phyloP scores from a whole-genome alignment of 2,329 filamentous ascomycete genomes.

The Scytalidium lignicola region DNA sequence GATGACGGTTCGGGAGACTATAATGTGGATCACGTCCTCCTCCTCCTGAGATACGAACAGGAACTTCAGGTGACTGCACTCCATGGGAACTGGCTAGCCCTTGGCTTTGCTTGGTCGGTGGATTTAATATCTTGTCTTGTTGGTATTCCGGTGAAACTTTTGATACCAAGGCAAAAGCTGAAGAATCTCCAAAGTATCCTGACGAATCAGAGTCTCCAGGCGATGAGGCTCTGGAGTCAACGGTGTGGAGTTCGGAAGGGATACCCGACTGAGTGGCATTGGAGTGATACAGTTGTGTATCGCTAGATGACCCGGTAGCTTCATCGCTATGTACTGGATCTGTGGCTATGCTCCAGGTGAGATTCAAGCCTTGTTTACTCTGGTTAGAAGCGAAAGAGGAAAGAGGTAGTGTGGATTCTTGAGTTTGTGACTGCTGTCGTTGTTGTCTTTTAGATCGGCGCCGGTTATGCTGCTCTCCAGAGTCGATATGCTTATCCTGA shows the following conservation, averaged over 20 bases:
- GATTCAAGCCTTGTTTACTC: no score
- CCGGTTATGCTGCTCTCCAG: no score
- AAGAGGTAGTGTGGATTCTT: no score
- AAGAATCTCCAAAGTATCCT: not conserved
- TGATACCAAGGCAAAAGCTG: not conserved
- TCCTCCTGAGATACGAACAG: not conserved
- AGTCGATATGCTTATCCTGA: no score
- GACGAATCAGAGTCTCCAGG: not conserved
- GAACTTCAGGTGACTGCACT: not conserved
- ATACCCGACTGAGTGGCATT: not conserved
- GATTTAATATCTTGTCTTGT: not conserved
- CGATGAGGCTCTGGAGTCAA: not conserved
- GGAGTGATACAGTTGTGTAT: not conserved
- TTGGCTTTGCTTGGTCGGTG: not conserved
- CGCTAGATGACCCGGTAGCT: no score
- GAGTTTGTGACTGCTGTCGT: no score
- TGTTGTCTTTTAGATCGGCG: no score
- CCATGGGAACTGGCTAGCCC: not conserved
- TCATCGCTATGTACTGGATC: no score
- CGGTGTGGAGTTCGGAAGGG: not conserved
- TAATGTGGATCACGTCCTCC: not conserved
- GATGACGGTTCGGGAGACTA: not conserved
- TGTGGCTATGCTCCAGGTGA: no score
- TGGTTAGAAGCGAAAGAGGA: no score
- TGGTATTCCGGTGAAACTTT: not conserved